Evolutionary conservation across 1,284 basidiomycete genomes (phyloP).

Genomic region (Melampsora abietis-canadensis): DNA sequence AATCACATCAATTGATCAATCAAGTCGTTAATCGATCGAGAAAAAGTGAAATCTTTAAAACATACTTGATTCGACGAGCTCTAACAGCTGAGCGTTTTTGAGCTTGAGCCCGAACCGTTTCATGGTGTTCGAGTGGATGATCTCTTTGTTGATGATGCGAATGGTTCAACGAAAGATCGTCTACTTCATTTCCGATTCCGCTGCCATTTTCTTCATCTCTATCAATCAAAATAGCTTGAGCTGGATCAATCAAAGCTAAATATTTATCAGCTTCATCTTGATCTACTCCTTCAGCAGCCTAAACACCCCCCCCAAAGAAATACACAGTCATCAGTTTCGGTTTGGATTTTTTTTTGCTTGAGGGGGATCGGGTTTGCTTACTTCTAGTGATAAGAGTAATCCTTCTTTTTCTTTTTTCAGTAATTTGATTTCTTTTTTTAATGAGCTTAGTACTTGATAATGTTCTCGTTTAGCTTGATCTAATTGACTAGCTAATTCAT

Average conservation of each 20-base stretch:
- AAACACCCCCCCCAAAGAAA: neutral
- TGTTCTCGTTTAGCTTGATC: constrained; percentile 27
- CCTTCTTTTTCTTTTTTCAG: constrained; percentile 40
- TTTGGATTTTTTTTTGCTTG: neutral
- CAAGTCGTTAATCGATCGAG: too few relatives aligned
- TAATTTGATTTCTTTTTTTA: constrained; percentile 28
- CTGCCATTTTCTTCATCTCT: neutral
- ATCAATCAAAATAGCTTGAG: constrained; percentile 15
- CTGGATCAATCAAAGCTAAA: constrained; percentile 32
- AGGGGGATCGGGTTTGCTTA: neutral
- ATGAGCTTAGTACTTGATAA: constrained; percentile 6
- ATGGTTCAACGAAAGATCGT: neutral
- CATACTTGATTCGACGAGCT: constrained; percentile 37
- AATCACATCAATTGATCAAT: neutral
- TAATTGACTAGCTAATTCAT: constrained; percentile 34
- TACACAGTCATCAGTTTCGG: too few relatives aligned
- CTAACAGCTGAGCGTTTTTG: constrained; percentile 35
- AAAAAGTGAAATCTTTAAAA: too few relatives aligned
- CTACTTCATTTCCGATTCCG: neutral
- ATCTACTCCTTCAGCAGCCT: constrained; percentile 40
- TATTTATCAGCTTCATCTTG: constrained; percentile 37
- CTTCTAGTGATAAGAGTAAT: constrained; percentile 34
- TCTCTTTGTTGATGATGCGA: neutral
- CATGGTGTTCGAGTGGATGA: constrained; percentile 5
- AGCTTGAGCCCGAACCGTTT: constrained; percentile 25